Conservation (phyloP, 2,329 filamentous ascomycete species). For the Neofusicoccum laricinum region DNA sequence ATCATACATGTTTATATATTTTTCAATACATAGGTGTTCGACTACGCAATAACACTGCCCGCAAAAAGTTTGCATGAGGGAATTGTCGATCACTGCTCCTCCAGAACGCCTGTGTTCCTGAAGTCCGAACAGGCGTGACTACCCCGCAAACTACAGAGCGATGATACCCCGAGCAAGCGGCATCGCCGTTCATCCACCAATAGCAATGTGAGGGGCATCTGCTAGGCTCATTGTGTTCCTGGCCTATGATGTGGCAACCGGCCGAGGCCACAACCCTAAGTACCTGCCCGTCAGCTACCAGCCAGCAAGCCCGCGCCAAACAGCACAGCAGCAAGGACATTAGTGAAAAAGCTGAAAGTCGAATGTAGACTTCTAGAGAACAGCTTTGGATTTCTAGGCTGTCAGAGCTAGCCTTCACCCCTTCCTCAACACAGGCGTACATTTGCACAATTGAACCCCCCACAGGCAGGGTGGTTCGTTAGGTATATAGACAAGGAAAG, state of each 20-base stretch:
- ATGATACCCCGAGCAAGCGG: conserved; percentile 8
- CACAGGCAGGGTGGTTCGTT: neutral
- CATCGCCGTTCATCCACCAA: neutral
- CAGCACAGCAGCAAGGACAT: too few relatives aligned
- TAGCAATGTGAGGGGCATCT: neutral
- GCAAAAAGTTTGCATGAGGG: neutral
- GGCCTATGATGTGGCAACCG: too few relatives aligned
- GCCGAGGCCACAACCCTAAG: too few relatives aligned
- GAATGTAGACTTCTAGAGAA: too few relatives aligned
- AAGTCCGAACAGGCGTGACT: neutral
- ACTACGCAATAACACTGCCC: neutral
- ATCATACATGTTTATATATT: neutral
- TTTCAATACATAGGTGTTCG: neutral
- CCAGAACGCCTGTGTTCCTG: neutral
- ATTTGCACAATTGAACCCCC: neutral
- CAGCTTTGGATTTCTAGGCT: too few relatives aligned
- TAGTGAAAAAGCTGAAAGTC: too few relatives aligned
- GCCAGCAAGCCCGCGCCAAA: too few relatives aligned
- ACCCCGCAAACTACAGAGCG: conserved; percentile 3
- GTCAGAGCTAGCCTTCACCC: too few relatives aligned
- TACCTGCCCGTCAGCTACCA: too few relatives aligned
- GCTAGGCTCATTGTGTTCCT: too few relatives aligned
- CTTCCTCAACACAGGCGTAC: neutral
- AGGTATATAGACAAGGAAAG: neutral
- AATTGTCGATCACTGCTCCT: neutral